Evolutionary conservation across 2,329 filamentous ascomycete genomes (phyloP).

Genomic region (Colletotrichum horii): DNA sequence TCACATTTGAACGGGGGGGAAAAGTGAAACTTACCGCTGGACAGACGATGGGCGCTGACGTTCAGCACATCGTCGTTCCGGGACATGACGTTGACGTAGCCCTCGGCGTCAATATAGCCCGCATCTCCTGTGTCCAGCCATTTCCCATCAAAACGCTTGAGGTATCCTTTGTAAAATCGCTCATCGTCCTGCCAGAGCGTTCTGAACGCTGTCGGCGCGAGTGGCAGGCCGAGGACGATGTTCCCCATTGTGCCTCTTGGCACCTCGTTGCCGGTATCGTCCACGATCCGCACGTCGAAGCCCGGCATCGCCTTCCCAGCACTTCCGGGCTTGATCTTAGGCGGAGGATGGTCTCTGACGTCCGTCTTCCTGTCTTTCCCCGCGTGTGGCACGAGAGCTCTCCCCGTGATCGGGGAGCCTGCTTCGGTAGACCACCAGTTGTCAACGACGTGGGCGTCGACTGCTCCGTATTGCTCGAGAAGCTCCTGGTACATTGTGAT

Average conservation of each 20-base stretch:
- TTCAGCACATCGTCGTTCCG: slow-evolving; percentile 88
- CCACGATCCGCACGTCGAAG: slow-evolving; percentile 84
- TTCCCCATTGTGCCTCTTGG: slow-evolving; percentile 83
- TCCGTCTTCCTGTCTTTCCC: slow-evolving; percentile 57
- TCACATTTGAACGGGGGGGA: background rate
- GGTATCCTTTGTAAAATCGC: slow-evolving; percentile 83
- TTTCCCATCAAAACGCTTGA: slow-evolving; percentile 79
- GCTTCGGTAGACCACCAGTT: slow-evolving; percentile 69
- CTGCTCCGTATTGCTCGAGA: slow-evolving; percentile 68
- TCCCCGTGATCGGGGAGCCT: slow-evolving; percentile 63
- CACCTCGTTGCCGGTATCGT: slow-evolving; percentile 78
- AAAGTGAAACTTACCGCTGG: slow-evolving; percentile 66
- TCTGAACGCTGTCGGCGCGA: slow-evolving; percentile 86
- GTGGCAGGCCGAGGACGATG: slow-evolving; percentile 81
- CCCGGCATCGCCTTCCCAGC: slow-evolving; percentile 92
- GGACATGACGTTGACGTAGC: slow-evolving; percentile 69
- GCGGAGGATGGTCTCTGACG: slow-evolving; percentile 42
- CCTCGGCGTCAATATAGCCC: slow-evolving; percentile 80
- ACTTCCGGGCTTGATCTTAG: slow-evolving; percentile 78
- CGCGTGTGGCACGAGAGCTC: slow-evolving; percentile 61
- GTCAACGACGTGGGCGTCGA: slow-evolving; percentile 62
- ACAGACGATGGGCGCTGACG: slow-evolving; percentile 91
- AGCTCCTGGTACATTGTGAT: slow-evolving; percentile 81
- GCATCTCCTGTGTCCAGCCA: slow-evolving; percentile 95
- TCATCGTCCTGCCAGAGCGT: slow-evolving; percentile 87